Evolutionary conservation across 2,329 filamentous ascomycete species (phyloP).

Genomic region (Paecilomyces fulvus): DNA sequence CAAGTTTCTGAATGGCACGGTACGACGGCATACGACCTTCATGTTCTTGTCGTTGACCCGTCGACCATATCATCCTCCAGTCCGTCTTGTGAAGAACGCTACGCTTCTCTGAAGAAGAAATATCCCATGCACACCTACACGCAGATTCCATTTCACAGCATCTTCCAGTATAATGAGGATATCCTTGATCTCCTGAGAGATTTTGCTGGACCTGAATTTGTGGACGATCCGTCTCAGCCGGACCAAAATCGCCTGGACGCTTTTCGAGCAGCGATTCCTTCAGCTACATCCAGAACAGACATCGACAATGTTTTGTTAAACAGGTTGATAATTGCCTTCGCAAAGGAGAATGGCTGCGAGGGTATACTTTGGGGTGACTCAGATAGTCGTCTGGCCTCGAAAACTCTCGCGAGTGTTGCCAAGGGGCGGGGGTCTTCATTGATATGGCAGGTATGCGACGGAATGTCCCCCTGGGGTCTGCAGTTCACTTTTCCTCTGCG

Average conservation of each 20-base stretch:
- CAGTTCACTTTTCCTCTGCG: conserved; percentile 71
- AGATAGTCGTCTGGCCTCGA: conserved; percentile 79
- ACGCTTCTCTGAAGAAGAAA: conserved; percentile 42
- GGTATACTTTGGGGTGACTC: conserved; percentile 75
- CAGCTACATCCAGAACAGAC: conserved; percentile 69
- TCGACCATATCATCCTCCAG: conserved; percentile 17
- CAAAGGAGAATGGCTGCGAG: conserved; percentile 53
- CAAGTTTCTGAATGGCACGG: conserved; percentile 55
- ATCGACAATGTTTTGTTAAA: conserved; percentile 61
- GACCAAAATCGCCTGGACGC: conserved; percentile 43
- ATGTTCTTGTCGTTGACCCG: conserved; percentile 35
- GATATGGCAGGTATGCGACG: conserved; percentile 75
- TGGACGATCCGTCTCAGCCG: conserved; percentile 19
- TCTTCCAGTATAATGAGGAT: conserved; percentile 40
- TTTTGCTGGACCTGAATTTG: conserved; percentile 19
- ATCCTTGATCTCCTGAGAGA: conserved; percentile 24
- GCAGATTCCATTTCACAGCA: conserved; percentile 54
- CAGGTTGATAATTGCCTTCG: conserved; percentile 60
- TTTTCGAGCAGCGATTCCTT: conserved; percentile 55
- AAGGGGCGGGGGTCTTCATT: conserved; percentile 82
- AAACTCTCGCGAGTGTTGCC: conserved; percentile 76
- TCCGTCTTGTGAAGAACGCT: conserved; percentile 18
- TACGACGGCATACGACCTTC: conserved; percentile 58
- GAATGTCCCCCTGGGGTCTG: conserved; percentile 49
- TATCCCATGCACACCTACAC: conserved; percentile 62